phyloP scores from a whole-genome alignment of 805 yeast genomes.

The Cyberlindnera subsufficiens region DNA sequence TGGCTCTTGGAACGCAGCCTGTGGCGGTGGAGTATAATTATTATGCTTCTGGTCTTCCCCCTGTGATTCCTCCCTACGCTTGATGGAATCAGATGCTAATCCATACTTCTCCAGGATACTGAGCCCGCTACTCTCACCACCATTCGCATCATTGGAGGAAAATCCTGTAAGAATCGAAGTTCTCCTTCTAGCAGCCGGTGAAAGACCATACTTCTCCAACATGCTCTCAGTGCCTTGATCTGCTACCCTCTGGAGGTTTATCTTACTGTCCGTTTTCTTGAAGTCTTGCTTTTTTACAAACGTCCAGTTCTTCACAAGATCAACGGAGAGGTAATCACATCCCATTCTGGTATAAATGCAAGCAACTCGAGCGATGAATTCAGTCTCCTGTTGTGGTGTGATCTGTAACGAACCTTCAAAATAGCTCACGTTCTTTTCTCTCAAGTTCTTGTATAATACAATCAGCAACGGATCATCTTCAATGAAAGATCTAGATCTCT shows the following conservation, averaged over 20 bases:
- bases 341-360: slow-evolving; percentile 83
- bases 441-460: slow-evolving; percentile 54
- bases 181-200: slow-evolving; percentile 21
- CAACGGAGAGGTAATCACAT: slow-evolving; percentile 71
- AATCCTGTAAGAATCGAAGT: slow-evolving; percentile 9
- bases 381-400: slow-evolving; percentile 46
- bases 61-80: slow-evolving; percentile 14
- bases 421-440: slow-evolving; percentile 46
- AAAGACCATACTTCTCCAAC: slow-evolving; percentile 22
- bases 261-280: slow-evolving; percentile 12
- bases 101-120: slow-evolving; percentile 25
- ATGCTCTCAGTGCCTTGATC: slow-evolving; percentile 7
- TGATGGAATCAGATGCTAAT: slow-evolving; percentile 15
- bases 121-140: slow-evolving; percentile 4
- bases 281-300: slow-evolving; percentile 33
- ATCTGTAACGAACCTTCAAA: slow-evolving; percentile 40
- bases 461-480: slow-evolving; percentile 81
- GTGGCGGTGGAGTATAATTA: slow-evolving; percentile 35
- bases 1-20: slow-evolving; percentile 58
- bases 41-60: slow-evolving; percentile 4
- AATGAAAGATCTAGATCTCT: slow-evolving; percentile 36
- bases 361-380: slow-evolving; percentile 56
- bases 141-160: slow-evolving; percentile 2
- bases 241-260: slow-evolving; percentile 4
- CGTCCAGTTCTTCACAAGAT: slow-evolving; percentile 61